phyloP scores from a whole-genome alignment of 2,329 filamentous ascomycete genomes.

The Apiospora koreana region DNA sequence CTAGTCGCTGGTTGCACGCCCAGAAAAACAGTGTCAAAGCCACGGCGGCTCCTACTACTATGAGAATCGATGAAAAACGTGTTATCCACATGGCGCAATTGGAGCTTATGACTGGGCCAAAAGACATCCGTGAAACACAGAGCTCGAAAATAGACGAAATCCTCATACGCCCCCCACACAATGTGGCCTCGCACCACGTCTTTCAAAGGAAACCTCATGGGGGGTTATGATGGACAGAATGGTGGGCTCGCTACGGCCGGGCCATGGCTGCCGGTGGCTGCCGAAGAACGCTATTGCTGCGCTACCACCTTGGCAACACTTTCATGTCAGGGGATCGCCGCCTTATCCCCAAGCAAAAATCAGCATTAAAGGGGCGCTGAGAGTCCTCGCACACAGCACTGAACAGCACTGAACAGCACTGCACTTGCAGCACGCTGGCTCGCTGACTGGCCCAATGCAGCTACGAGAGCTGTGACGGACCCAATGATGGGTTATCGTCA shows the following conservation, averaged over 20 bases:
- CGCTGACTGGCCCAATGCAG: neutral
- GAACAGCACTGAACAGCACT: no score
- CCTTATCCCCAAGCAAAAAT: neutral
- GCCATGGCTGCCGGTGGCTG: neutral
- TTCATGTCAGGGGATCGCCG: conserved; percentile 5
- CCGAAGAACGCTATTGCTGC: conserved; percentile 7
- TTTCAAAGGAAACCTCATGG: neutral
- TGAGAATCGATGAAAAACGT: neutral
- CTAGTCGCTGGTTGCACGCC: neutral
- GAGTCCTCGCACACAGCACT: neutral
- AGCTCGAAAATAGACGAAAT: neutral
- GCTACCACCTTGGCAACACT: conserved; percentile 4
- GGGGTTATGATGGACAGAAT: neutral
- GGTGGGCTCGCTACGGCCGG: neutral
- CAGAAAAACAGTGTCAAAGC: neutral
- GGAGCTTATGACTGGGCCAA: neutral
- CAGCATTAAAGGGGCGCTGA: neutral
- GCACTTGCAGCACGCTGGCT: no score
- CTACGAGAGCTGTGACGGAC: neutral
- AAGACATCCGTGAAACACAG: neutral
- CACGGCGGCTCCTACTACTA: neutral
- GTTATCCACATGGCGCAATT: neutral
- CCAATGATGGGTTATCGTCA: neutral
- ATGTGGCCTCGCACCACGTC: neutral
- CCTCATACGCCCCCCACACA: neutral